Percentiles rank a stretch among this genome's conserved stretches.
Conservation (phyloP, 1,139 yeast species). For the Saccharomyces hybrid region DNA sequence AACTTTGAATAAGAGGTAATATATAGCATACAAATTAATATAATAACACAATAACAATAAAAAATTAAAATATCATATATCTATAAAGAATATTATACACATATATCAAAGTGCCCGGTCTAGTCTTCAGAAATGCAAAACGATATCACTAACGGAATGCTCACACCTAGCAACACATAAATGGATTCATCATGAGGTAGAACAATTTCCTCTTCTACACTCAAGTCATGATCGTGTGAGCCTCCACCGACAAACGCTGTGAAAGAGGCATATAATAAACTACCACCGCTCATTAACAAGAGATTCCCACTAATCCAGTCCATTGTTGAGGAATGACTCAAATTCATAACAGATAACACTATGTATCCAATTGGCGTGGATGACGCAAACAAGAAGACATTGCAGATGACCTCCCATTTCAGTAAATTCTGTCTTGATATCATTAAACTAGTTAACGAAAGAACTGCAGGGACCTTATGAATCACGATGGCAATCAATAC, state of each 20-base stretch:
- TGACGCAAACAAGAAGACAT: slow-evolving; percentile 27
- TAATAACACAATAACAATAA: background rate
- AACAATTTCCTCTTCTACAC: background rate
- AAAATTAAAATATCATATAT: slow-evolving; percentile 1
- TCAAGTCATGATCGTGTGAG: slow-evolving; percentile 8
- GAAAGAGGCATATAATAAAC: slow-evolving; percentile 30
- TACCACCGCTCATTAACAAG: slow-evolving; percentile 30
- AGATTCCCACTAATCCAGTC: slow-evolving; percentile 28
- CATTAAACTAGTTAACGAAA: slow-evolving; percentile 41
- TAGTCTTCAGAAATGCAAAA: slow-evolving; percentile 16
- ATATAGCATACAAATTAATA: background rate
- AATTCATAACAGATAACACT: slow-evolving; percentile 19
- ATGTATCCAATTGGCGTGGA: slow-evolving; percentile 31
- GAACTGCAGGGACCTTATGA: slow-evolving; percentile 61
- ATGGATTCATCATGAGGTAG: slow-evolving; percentile 15
- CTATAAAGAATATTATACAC: background rate
- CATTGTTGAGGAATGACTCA: slow-evolving; percentile 23
- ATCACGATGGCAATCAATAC: slow-evolving; percentile 47
- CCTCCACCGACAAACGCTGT: slow-evolving; percentile 24
- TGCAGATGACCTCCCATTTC: slow-evolving; percentile 24
- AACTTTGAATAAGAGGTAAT: slow-evolving; percentile 33
- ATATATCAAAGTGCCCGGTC: background rate
- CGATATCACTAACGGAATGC: slow-evolving; percentile 25
- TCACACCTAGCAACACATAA: slow-evolving; percentile 22
- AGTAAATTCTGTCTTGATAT: slow-evolving; percentile 27